Conservation (phyloP, 768 basidiomycete species). For the Hygrophorus pudorinus region DNA sequence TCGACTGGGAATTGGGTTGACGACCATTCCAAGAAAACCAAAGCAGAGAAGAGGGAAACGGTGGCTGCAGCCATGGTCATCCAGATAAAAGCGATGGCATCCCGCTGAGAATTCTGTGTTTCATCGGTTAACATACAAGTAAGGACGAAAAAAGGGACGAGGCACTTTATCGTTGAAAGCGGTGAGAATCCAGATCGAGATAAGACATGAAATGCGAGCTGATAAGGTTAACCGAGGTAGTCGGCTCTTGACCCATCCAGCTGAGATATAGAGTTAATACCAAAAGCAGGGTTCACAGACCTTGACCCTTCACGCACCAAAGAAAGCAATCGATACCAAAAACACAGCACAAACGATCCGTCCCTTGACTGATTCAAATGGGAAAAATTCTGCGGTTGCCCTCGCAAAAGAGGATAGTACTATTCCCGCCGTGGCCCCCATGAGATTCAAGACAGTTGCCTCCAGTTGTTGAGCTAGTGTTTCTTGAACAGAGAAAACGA, state of each 20-base stretch:
- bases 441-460: slow-evolving; percentile 30
- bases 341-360: slow-evolving; percentile 31
- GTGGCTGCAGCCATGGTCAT: slow-evolving; percentile 28
- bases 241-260: slow-evolving; percentile 29
- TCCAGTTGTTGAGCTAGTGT: slow-evolving; percentile 40
- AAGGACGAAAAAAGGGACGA: neutral
- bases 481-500: slow-evolving; percentile 37
- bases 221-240: slow-evolving; percentile 34
- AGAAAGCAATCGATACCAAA: slow-evolving; percentile 24
- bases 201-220: slow-evolving; percentile 35
- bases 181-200: slow-evolving; percentile 38
- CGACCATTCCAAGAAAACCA: slow-evolving; percentile 31
- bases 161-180: slow-evolving; percentile 19
- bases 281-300: neutral
- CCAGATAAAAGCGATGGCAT: slow-evolving; percentile 28
- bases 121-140: neutral
- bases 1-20: slow-evolving; percentile 33
- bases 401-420: slow-evolving; percentile 18
- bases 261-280: slow-evolving; percentile 4
- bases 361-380: slow-evolving; percentile 16
- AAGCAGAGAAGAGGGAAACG: slow-evolving; percentile 25
- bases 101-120: slow-evolving; percentile 15
- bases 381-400: slow-evolving; percentile 12
- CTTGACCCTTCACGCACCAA: slow-evolving; percentile 10
- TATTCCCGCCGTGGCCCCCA: slow-evolving; percentile 31